phyloP scores from a whole-genome alignment of 2,329 filamentous ascomycete species.

The Fusarium papillatum region DNA sequence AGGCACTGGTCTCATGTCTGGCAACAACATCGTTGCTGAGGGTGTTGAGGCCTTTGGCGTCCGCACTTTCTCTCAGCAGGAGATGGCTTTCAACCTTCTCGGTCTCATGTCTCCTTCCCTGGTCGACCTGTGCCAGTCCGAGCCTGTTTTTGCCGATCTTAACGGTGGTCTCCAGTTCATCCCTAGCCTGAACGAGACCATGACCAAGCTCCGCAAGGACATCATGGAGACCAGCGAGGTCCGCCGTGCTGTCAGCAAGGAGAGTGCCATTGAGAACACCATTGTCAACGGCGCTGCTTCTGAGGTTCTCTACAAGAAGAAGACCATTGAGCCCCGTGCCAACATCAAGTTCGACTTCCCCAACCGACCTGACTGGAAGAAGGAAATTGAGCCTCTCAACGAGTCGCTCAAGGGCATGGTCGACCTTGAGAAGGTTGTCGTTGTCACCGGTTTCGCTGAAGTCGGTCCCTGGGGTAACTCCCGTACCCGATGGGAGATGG shows the following conservation, averaged over 20 bases:
- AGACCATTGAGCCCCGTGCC: slow-evolving; percentile 91
- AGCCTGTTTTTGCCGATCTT: slow-evolving; percentile 96
- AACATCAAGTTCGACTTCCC: slow-evolving; percentile 99
- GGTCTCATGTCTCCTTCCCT: slow-evolving; percentile 95
- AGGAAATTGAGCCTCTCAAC: slow-evolving; percentile 90
- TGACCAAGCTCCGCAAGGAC: slow-evolving; percentile 93
- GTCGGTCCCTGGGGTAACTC: slow-evolving; percentile 99
- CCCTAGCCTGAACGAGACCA: slow-evolving; percentile 92
- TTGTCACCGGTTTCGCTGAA: slow-evolving; percentile 96
- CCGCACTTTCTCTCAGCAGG: slow-evolving; percentile 98
- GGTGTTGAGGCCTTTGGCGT: slow-evolving; percentile 97
- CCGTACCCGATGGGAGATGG: slow-evolving; percentile 99
- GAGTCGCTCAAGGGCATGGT: slow-evolving; percentile 96
- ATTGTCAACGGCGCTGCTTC: slow-evolving; percentile 95
- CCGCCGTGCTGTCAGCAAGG: slow-evolving; percentile 92
- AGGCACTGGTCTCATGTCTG: slow-evolving; percentile 97
- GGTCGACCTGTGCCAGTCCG: slow-evolving; percentile 93
- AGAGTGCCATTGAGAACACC: slow-evolving; percentile 97
- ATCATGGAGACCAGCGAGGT: slow-evolving; percentile 97
- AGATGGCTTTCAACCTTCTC: slow-evolving; percentile 99
- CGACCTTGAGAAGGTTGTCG: slow-evolving; percentile 97
- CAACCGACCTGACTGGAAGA: slow-evolving; percentile 89
- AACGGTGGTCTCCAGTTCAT: slow-evolving; percentile 99
- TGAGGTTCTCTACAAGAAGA: slow-evolving; percentile 94
- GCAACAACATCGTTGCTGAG: slow-evolving; percentile 97